These are phyloP conservation scores for Lachancea sp. DNA, from an alignment of 805 yeast species.

Conservation along the genomic window DNA sequence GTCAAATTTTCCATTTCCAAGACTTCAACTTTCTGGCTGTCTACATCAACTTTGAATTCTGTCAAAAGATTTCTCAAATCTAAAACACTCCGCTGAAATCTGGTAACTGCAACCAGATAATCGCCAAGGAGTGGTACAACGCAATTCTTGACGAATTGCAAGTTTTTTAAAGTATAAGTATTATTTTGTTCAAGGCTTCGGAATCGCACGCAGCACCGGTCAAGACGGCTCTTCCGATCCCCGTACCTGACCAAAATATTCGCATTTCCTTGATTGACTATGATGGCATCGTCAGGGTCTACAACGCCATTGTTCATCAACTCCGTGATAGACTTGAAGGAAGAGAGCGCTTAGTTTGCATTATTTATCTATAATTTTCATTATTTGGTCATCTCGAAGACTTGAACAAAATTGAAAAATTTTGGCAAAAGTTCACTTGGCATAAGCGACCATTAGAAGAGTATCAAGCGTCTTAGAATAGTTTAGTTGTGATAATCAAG, in stretches of 20 bases:
- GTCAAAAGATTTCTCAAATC: background rate
- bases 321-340: background rate
- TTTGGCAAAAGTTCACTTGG: background rate
- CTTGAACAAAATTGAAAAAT: background rate
- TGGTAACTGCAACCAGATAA: background rate
- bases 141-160: conserved; percentile 10
- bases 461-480: background rate
- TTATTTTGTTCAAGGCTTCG: conserved; percentile 16
- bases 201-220: conserved; percentile 24
- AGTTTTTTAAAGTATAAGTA: conserved; percentile 17
- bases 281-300: background rate
- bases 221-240: conserved; percentile 11
- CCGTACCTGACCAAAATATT: conserved; percentile 20
- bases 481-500: background rate
- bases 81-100: conserved; percentile 4
- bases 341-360: background rate
- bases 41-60: conserved; percentile 6
- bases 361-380: no score
- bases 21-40: conserved; percentile 11
- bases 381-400: conserved; percentile 4
- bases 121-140: conserved; percentile 14
- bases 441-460: no score
- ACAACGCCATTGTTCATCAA: conserved; percentile 1
- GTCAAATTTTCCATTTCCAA: conserved; percentile 20
- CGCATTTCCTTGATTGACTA: conserved; percentile 23